Evolutionary conservation across 163 green algal genomes (phyloP), one percentile per base, ranked within the genome.

Genomic region (Prototheca stagnorum): DNA sequence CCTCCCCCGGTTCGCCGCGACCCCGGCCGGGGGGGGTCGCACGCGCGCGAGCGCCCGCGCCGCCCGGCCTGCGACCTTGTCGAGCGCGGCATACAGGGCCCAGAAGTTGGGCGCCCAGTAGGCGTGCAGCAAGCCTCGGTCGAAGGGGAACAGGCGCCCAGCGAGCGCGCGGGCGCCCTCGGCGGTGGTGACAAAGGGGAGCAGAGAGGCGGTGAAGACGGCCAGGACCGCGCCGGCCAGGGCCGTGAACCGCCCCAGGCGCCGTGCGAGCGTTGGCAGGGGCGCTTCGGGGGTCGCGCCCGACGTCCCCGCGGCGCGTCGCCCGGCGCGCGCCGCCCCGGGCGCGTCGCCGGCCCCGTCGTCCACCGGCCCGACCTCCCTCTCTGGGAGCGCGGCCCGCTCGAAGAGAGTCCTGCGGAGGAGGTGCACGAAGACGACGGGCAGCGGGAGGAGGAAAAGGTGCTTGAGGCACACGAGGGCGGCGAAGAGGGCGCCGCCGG

Each of bases 101-200:
- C 88, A 97, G 14, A 70, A 54, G 62, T 97, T 97, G 45, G 86
- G 73, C 1, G 88, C 88, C 88, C 88, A 97, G 73, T 96, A 97
- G 0, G 88, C 79, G 51, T 97, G 88, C 12, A 66, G 67, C 28
- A 97, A 64, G 2, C 88, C 88, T 7, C 88, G 67, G 2, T 64
- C 67, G 62, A 97, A 94, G 9, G 88, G 88, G 57, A 97, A 95
- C 24, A 97, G 64, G n/a, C 87, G 54, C 21, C 48, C 34, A 27
- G 79, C 17, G 6, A 70, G 42, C 49, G 61, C n/a, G n/a, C n/a
- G 39, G 36, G 1, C n/a, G 24, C 50, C 39, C 67, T 94, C 74
- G 1, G 72, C 77, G 24, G 59, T 51, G 2, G 48, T 42, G 2
- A 84, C 36, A 50, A 93, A 91, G 11, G 82, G 83, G 0, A 74